Evolutionary conservation across 2,329 filamentous ascomycete genomes (phyloP), one percentile per base, ranked within the genome.

Genomic region (Talaromyces rugulosus): DNA sequence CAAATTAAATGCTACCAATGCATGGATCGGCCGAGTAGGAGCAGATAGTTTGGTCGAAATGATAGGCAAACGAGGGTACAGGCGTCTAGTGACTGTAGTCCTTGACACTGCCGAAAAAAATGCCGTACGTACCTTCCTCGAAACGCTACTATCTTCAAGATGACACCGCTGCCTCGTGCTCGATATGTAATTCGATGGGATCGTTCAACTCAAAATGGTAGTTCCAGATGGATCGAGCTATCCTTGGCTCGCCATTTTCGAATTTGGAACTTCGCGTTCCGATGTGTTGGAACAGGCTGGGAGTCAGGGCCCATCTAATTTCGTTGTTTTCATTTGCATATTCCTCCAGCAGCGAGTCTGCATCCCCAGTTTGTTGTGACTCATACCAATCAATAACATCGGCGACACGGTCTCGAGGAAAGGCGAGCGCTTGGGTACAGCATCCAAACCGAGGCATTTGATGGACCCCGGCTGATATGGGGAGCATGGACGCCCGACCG

Each of bases 381-480:
- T 71, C 71, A 61, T 72, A 74, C 58, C 72, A 75, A 1, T 70
- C 61, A n/a, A 76, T 42, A 1, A 74, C 62, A 9, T 69, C 65
- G 5, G 60, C 59, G 1, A 71, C 64, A 44, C 69, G 66, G 0
- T 61, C 60, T 18, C 73, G 74, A 3, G 77, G 77, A 56, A 78
- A 81, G 34, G 80, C 74, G 4, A 80, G 71, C 1, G 69, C 78
- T 68, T 82, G 79, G 1, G 74, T 74, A 62, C 78, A 81, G 66
- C 77, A 80, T 11, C 77, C 78, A 60, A 72, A 79, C 9, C 71
- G 64, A 11, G 73, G 66, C 78, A 80, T 80, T 31, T 70, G 65
- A 52, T 75, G 70, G 2, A 81, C 70, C 9, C 78, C 77, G 1
- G 60, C 51, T 0, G 73, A 64, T 12, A 75, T 70, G 1, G 75